Conservation (phyloP, 2,329 filamentous ascomycete genomes). For the Dactylonectria macrodidyma region DNA sequence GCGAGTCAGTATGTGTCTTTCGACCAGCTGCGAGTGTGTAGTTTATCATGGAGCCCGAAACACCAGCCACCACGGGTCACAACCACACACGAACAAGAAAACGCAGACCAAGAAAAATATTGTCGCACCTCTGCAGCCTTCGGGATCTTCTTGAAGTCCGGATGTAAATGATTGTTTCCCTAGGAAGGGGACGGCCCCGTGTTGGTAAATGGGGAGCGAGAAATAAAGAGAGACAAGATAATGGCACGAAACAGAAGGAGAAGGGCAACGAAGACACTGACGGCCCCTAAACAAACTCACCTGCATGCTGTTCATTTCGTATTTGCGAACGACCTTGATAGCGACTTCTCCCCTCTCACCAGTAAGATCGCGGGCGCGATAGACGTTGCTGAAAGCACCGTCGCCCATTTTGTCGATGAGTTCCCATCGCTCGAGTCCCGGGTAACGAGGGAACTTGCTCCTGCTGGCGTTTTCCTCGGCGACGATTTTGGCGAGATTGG, state of each 20-base stretch:
- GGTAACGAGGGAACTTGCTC: constrained; percentile 82
- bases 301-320: constrained; percentile 99
- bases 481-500: constrained; percentile 86
- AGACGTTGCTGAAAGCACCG: constrained; percentile 98
- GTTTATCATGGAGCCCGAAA: constrained; percentile 39
- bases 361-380: constrained; percentile 83
- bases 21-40: constrained; percentile 32
- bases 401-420: constrained; percentile 98
- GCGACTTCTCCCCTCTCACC: constrained; percentile 85
- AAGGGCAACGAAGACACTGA: constrained; percentile 42
- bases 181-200: constrained; percentile 66
- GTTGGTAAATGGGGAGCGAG: constrained; percentile 67
- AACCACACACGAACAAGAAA: constrained; percentile 25
- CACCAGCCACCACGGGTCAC: constrained; percentile 42
- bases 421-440: constrained; percentile 75
- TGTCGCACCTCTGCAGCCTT: constrained; percentile 97
- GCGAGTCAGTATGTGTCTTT: constrained; percentile 47
- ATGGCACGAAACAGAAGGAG: constrained; percentile 39
- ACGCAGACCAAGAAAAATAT: constrained; percentile 54
- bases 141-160: constrained; percentile 94
- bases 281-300: constrained; percentile 72
- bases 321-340: constrained; percentile 99
- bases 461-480: constrained; percentile 92
- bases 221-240: constrained; percentile 33
- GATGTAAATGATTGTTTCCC: constrained; percentile 94